Conservation (phyloP, 371 early-diverging fungal genomes). For the Circinella umbellata region DNA sequence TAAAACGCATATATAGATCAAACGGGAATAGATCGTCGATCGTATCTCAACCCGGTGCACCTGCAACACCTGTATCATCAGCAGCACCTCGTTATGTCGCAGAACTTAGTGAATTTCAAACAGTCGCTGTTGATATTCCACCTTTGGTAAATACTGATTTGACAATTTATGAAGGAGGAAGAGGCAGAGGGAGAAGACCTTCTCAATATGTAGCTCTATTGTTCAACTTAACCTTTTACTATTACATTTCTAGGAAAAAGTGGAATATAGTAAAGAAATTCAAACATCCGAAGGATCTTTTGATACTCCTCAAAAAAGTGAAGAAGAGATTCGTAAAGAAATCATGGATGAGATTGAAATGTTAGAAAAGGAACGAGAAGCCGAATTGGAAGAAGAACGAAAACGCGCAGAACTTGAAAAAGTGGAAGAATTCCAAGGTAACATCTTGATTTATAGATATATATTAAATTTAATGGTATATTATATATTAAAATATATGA, state of each 20-base stretch:
- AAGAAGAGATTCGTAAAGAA: conserved; percentile 66
- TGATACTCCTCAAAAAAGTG: conserved; percentile 61
- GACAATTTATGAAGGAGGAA: not conserved
- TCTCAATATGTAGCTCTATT: no score
- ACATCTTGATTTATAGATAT: not conserved
- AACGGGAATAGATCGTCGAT: conserved; percentile 40
- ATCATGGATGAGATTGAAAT: conserved; percentile 63
- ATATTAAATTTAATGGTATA: no score
- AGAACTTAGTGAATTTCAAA: conserved; percentile 68
- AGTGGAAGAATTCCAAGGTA: conserved; percentile 46
- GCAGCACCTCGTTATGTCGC: conserved; percentile 46
- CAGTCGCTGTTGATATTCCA: conserved; percentile 81
- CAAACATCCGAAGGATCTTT: conserved; percentile 77
- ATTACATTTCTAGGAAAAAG: conserved; percentile 66
- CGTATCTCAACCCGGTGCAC: conserved; percentile 33
- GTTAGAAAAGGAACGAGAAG: conserved; percentile 64
- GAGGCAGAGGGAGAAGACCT: no score
- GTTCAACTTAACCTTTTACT: not conserved
- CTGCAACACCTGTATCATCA: conserved; percentile 11
- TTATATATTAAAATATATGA: no score
- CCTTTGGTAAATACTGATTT: conserved; percentile 61
- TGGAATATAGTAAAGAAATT: conserved; percentile 90
- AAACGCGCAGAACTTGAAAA: conserved; percentile 59
- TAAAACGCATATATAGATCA: not conserved
- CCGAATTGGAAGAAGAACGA: conserved; percentile 65